Base-by-base conservation (phyloP, 257 asterid genomes). In the Przewalskia tangutica region DNA sequence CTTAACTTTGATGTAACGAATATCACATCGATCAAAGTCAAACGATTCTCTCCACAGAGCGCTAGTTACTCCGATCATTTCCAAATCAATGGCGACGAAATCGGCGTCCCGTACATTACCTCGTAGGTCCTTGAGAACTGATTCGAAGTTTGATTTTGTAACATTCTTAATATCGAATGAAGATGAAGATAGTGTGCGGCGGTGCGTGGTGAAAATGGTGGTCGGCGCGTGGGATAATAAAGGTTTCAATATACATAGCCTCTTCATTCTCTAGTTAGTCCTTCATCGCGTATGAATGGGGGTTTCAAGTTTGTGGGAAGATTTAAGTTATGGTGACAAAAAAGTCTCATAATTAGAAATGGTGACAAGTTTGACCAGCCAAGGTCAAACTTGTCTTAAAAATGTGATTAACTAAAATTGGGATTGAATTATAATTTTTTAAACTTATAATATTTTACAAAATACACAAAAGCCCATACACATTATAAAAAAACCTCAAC, bases 41-140 rank as follows among this genome's bases (percentile, higher is more conserved):
- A 94, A 92, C 0, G 89, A 82, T 79, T 91, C 98, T 51, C 99
- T 83, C 99, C 99, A 95, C 0, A 98, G 97, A 38, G 99, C 94
- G 82, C 97, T 91, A 81, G 95, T 89, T 58, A 95, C 78, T 36
- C 98, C 99, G 77, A 97, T 94, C 99, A 94, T 95, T 89, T 95
- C 99, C 92, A 94, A 81, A 84, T 95, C 99, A 85, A 95, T 87
- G 34, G 99, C 84, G 50, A 95, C 95, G 90, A 95, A 95, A 84
- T 94, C 98, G 82, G 99, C 91, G 80, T 85, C 95, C 53, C 84
- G 86, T 40, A 95, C 91, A 86, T 84, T 92, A 73, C 88, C 81
- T 53, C 95, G 92, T 71, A 95, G 88, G 87, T 91, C 97, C 65
- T 89, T 85, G 77, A 95, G 89, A 73, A 91, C 89, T 54, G 94